Base-by-base conservation (phyloP, 2,329 filamentous ascomycete genomes). In the Diplocarpon rosae region DNA sequence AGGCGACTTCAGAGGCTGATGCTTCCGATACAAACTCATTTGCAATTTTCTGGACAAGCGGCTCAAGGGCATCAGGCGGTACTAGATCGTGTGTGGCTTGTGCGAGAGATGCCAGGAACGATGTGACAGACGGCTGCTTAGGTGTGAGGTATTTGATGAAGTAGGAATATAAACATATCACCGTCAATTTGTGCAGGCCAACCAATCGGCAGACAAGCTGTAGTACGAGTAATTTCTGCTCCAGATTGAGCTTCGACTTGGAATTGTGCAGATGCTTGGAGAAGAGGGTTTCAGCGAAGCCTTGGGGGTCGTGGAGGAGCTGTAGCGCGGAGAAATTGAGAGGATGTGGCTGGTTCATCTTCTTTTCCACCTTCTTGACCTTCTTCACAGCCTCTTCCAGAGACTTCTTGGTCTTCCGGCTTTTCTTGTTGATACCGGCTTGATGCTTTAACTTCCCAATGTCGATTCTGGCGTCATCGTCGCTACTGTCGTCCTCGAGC, bases 21-120 rank as follows among this genome's bases (percentile, higher is more conserved):
- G 87, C 92, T 66, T 98, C 92, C 0, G 88, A 95, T 1, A 98
- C 90, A 60, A 98, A 98, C 63, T 98, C 92, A 60, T 96, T 95
- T 28, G 92, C 90, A 57, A 98, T 96, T 68, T 95, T 96, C 62
- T 87, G 82, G 2, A 98, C 71, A 4, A 96, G 68, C 0, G 92
- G 90, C 62, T 96, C 89, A 10, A 98, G 71, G 0, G 81, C 84
- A 69, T 98, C 92, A 0, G 90, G 90, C 0, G 92, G 92, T 0
- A 98, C 89, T 31, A 95, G 73, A 52, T 81, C 84, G 62, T 98
- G 92, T 7, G 87, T 88, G 3, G 85, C 85, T 67, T 96, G 92
- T 0, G 92, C 92, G 45, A 96, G 73, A 10, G 83, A 94, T 11
- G 92, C 92, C 46, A 98, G 70, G 65, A 96, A 94, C 0, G 87